Base-by-base conservation (phyloP, 306 rosid genomes). In the Ceratonia siliqua region DNA sequence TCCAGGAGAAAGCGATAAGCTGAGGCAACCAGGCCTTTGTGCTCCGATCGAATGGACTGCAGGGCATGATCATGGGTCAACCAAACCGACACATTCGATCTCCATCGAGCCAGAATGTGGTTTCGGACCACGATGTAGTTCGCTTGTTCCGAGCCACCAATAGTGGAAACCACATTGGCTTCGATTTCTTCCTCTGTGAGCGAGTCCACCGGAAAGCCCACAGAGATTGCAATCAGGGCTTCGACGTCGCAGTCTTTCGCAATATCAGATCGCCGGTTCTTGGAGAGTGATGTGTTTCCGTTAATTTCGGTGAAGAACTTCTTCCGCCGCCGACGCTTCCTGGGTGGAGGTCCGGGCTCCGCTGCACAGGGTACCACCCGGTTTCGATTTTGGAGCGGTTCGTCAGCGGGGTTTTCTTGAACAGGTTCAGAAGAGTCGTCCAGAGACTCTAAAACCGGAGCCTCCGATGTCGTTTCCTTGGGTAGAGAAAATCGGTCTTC, bases 121-220 rank as follows among this genome's bases (percentile, higher is more conserved):
- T 92, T 92, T 57, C 96, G 72, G 0, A 90, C 91, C 20, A 90
- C 84, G 58, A 92, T 85, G 68, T 92, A 92, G 82, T 87, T 92
- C 13, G 94, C 82, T 36, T 92, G 94, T 55, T 90, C 96, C 0
- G 85, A 79, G 11, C 98, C 98, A 24, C 98, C 98, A 7, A 92
- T 72, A 20, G 87, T 84, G 68, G 84, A 78, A n/a, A 92, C 94
- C 13, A 92, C 98, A 72, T 81, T 87, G 53, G 94, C 96, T 70
- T 90, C 92, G 81, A 92, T 88, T 77, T 90, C 98, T 80, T 92
- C 98, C 79, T 92, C 96, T 0, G 98, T 92, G 36, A 92, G 86
- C 8, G 94, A 88, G 73, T 92, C 96, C n/a, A 81, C 92, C 1
- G 96, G 98, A 49, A 92, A 92, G 3, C 98, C 96, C 1, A 90